Conservation (phyloP, 441 rosid genomes). For the Capsella rubella region DNA sequence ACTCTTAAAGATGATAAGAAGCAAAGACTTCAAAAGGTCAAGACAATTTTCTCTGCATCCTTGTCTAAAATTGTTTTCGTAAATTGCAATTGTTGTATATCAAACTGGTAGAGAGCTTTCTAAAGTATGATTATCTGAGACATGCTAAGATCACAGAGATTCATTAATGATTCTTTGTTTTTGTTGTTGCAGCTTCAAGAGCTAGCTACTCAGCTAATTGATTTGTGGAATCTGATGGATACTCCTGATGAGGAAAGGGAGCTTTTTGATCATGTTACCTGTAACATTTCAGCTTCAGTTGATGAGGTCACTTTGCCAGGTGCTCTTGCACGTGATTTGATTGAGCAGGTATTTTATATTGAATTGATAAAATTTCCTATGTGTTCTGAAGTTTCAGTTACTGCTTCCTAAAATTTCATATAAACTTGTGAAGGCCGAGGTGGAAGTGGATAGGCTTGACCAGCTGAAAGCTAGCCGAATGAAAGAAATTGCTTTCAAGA, state of each 20-base stretch:
- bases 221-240: conserved; percentile 98
- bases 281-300: conserved; percentile 87
- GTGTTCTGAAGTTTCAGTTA: conserved; percentile 22
- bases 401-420: conserved; percentile 29
- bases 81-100: background rate
- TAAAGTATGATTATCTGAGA: background rate
- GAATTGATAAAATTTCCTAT: background rate
- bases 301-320: conserved; percentile 88
- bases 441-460: conserved; percentile 96
- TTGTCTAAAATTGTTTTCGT: background rate
- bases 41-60: conserved; percentile 6
- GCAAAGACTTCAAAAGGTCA: conserved; percentile 90
- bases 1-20: conserved; percentile 87
- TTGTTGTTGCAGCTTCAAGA: conserved; percentile 78
- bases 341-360: conserved; percentile 74
- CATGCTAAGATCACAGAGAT: conserved; percentile 9
- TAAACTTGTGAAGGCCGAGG: conserved; percentile 66
- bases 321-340: conserved; percentile 85
- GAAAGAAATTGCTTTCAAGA: conserved; percentile 96
- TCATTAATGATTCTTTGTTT: background rate
- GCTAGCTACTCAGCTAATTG: conserved; percentile 80
- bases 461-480: conserved; percentile 89
- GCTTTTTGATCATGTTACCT: conserved; percentile 86
- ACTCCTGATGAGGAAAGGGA: conserved; percentile 85
- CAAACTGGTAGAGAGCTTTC: background rate